Percentiles rank a stretch among this genome's conserved stretches.
phyloP scores from a whole-genome alignment of 1,284 basidiomycete species.

The Ustilago lituana region DNA sequence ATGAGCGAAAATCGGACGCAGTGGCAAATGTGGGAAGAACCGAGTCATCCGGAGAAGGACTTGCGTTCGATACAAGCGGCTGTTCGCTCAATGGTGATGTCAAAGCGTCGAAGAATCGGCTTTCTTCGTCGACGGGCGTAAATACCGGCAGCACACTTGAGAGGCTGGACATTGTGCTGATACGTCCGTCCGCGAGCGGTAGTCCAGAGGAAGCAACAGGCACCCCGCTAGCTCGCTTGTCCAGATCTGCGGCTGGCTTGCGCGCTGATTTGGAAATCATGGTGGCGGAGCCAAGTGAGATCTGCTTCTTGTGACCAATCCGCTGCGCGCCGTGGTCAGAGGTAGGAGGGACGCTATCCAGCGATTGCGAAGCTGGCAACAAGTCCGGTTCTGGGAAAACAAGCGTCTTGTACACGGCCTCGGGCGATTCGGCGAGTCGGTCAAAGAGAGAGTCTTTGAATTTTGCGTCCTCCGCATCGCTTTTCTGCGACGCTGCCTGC shows the following conservation, averaged over 20 bases:
- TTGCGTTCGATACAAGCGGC: constrained; percentile 1
- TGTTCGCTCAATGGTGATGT: constrained; percentile 20
- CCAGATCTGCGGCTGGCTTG: constrained; percentile 22
- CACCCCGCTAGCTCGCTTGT: constrained; percentile 17
- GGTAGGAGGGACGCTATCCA: constrained; percentile 9
- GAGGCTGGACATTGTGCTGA: constrained; percentile 14
- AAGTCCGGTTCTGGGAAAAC: constrained; percentile 4
- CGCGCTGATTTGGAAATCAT: constrained; percentile 29
- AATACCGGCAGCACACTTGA: constrained; percentile 13
- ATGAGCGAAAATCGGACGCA: constrained; percentile 16
- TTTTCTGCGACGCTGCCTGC: background rate
- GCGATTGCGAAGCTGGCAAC: constrained; percentile 27
- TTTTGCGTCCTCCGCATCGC: background rate
- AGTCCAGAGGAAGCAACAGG: constrained; percentile 6
- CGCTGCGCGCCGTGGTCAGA: background rate
- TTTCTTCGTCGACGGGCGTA: constrained; percentile 27
- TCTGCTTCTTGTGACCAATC: constrained; percentile 29
- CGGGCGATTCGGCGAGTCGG: constrained; percentile 36
- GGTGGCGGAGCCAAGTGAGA: constrained; percentile 26
- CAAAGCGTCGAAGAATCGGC: constrained; percentile 31
- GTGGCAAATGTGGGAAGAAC: constrained; percentile 26
- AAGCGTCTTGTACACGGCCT: constrained; percentile 32
- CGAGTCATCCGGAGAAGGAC: constrained; percentile 11
- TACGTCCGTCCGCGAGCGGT: constrained; percentile 1
- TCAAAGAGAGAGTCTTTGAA: constrained; percentile 16